Evolutionary conservation across 179 eudicot species (phyloP), one percentile per base, ranked within the genome.

Genomic region (Silene vulgaris): DNA sequence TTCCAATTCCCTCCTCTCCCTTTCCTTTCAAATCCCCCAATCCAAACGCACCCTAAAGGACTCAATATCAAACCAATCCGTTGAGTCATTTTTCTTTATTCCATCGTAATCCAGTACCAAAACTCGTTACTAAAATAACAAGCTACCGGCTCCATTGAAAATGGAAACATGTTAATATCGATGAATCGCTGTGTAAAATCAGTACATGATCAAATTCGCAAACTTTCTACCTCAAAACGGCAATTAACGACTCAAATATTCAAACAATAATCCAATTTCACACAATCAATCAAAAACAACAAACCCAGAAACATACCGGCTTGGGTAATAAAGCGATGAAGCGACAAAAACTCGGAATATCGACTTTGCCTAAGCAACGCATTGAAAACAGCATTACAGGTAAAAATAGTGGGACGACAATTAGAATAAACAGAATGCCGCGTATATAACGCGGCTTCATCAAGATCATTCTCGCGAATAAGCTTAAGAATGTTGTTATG

Each of bases 371-470:
- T 87, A 6, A 90, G 84, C 37, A 84, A 88, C 11, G 97, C 97
- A 2, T 85, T 74, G 84, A 92, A 76, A 17, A 94, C 98, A 12
- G 94, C 88, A 70, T 94, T 94, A 79, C 97, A 92, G 29, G 98
- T 94, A 82, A 89, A 92, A 29, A 94, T 89, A 0, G 96, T 92
- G 21, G 98, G 98, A 6, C 93, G 88, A 59, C 94, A 91, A 35
- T 94, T 94, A 16, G 98, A 94, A 79, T 94, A 94, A 68, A 94
- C 82, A 5, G 98, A 94, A 76, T 94, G 98, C 50, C 98, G 89
- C 1, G 97, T 92, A 66, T 86, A 81, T 52, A 94, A 79, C 1
- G 97, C 96, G 3, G 98, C 98, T 73, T 94, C 98, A 3, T 94
- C 96, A 20, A 94, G 90, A 16, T 94, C 98, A 61, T 94, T 94